Conservation (phyloP, 1,284 basidiomycete species). For the Trichosporon sp. region DNA sequence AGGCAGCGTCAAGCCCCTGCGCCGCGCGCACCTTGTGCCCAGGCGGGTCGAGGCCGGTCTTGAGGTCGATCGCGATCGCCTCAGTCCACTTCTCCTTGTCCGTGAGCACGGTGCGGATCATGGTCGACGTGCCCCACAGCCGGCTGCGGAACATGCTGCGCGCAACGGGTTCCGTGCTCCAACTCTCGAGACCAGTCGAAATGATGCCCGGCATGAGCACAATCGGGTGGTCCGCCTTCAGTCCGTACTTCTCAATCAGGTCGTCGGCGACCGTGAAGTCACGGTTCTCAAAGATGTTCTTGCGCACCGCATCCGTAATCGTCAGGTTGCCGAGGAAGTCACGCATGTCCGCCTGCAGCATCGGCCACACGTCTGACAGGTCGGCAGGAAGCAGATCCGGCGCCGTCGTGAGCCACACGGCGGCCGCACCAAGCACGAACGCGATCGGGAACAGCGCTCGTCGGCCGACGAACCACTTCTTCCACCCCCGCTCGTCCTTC, state of each 20-base stretch:
- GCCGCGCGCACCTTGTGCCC: conserved; percentile 89
- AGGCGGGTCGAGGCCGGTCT: conserved; percentile 87
- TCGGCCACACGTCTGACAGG: conserved; percentile 40
- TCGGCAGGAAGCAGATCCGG: conserved; percentile 35
- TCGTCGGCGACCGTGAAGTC: conserved; percentile 82
- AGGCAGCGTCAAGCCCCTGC: conserved; percentile 70
- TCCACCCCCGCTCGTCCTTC: conserved; percentile 29
- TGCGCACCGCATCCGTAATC: conserved; percentile 54
- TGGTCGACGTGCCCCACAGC: conserved; percentile 64
- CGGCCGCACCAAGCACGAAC: conserved; percentile 30
- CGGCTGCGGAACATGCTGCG: conserved; percentile 57
- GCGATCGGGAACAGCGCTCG: conserved; percentile 29
- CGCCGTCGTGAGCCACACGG: conserved; percentile 33
- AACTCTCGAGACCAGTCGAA: conserved; percentile 55
- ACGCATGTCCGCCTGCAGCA: conserved; percentile 45
- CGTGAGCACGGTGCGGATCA: conserved; percentile 59
- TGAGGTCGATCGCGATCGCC: conserved; percentile 85
- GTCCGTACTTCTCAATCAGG: conserved; percentile 65
- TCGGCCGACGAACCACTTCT: conserved; percentile 38
- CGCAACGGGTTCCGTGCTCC: conserved; percentile 48
- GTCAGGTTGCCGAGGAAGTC: conserved; percentile 51
- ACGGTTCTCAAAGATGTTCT: conserved; percentile 70
- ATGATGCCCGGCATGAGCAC: conserved; percentile 72
- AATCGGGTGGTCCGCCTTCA: conserved; percentile 74
- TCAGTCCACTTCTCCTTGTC: conserved; percentile 86